Percentiles rank a stretch among this genome's conserved stretches.
Conservation (phyloP, 129 eudicot genomes). For the Dittrichia graveolens region DNA sequence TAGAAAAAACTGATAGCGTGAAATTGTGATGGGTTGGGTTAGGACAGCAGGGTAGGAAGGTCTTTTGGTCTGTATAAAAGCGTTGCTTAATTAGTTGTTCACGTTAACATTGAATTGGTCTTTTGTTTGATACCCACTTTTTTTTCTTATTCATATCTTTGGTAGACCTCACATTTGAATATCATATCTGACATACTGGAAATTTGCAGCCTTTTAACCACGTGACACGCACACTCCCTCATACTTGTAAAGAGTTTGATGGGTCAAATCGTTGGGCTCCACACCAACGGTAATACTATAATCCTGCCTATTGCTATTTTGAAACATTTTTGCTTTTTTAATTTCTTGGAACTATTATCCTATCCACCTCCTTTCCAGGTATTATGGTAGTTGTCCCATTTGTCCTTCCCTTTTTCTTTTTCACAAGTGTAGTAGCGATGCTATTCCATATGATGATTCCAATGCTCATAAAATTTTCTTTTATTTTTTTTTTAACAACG, state of each 20-base stretch:
- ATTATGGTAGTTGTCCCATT: slow-evolving; percentile 30
- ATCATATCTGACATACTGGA: slow-evolving; percentile 37
- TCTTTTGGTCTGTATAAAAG: slow-evolving; percentile 16
- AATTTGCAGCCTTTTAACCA: slow-evolving; percentile 44
- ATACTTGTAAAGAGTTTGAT: slow-evolving; percentile 31
- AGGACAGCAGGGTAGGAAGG: slow-evolving; percentile 32
- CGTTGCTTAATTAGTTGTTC: slow-evolving; percentile 24
- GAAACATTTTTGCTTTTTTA: slow-evolving; percentile 2
- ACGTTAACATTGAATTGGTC: slow-evolving; percentile 29
- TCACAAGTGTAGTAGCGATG: neutral
- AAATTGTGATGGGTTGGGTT: slow-evolving; percentile 15
- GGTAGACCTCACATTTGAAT: slow-evolving; percentile 9
- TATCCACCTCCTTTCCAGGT: slow-evolving; percentile 28
- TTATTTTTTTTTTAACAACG: neutral
- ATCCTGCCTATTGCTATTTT: slow-evolving; percentile 20
- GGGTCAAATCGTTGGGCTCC: slow-evolving; percentile 60
- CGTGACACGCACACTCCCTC: slow-evolving; percentile 43
- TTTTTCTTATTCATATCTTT: slow-evolving; percentile 26
- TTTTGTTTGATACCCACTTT: slow-evolving; percentile 24
- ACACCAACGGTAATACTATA: slow-evolving; percentile 47
- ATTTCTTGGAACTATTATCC: slow-evolving; percentile 40
- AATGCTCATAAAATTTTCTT: no score
- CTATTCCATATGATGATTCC: neutral
- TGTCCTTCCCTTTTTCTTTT: slow-evolving; percentile 11
- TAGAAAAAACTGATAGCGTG: no score